phyloP scores from a whole-genome alignment of 371 early-diverging fungal species.

The Fennellomyces sp. region DNA sequence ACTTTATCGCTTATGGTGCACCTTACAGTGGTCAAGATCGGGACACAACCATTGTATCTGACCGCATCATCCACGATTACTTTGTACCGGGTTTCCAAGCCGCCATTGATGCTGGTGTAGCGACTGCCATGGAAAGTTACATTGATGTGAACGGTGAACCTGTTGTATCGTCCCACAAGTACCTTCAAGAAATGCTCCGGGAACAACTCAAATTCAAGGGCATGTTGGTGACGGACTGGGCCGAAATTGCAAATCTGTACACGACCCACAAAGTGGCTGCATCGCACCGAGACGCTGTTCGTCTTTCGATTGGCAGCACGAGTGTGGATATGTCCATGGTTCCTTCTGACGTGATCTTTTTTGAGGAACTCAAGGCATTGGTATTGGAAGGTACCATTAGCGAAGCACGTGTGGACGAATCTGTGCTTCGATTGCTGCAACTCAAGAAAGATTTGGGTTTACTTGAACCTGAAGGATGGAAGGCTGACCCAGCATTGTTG shows the following conservation, averaged over 20 bases:
- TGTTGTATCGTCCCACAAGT: constrained; percentile 57
- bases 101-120: constrained; percentile 66
- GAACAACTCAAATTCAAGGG: constrained; percentile 63
- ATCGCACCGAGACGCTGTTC: constrained; percentile 47
- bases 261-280: constrained; percentile 53
- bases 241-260: constrained; percentile 62
- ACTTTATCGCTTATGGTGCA: constrained; percentile 45
- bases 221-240: constrained; percentile 71
- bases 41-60: constrained; percentile 60
- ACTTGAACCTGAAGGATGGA: constrained; percentile 47
- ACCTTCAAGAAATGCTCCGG: constrained; percentile 58
- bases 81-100: constrained; percentile 68
- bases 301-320: constrained; percentile 51
- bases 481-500: constrained; percentile 30
- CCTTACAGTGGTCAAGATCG: constrained; percentile 63
- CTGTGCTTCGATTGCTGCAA: constrained; percentile 54
- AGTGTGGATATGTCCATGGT: constrained; percentile 74
- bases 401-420: constrained; percentile 49
- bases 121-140: constrained; percentile 73
- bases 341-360: constrained; percentile 52
- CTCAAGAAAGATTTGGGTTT: constrained; percentile 66
- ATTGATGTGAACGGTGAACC: constrained; percentile 70
- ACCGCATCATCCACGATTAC: constrained; percentile 61
- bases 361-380: constrained; percentile 35
- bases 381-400: constrained; percentile 37